Conservation (phyloP, 2,329 filamentous ascomycete species). For the Coleophoma crateriformis region DNA sequence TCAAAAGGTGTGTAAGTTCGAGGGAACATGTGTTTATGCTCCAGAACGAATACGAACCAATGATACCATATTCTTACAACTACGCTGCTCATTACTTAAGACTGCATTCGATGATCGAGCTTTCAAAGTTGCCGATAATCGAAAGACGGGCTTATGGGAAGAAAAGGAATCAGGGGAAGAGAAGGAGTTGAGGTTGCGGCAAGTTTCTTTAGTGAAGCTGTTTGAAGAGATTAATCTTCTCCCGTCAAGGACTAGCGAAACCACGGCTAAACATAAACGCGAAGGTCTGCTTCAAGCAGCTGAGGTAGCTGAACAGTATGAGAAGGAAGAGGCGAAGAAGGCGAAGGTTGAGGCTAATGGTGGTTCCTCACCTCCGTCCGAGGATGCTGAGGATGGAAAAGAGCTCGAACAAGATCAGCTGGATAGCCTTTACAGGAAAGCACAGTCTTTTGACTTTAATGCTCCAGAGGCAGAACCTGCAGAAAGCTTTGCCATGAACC, state of each 20-base stretch:
- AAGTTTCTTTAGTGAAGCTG: slow-evolving; percentile 81
- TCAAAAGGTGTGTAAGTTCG: slow-evolving; percentile 81
- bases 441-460: slow-evolving; percentile 92
- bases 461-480: slow-evolving; percentile 84
- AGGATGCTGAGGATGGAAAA: slow-evolving; percentile 71
- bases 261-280: slow-evolving; percentile 72
- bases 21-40: slow-evolving; percentile 82
- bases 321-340: slow-evolving; percentile 43
- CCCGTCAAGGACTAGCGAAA: slow-evolving; percentile 68
- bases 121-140: slow-evolving; percentile 62
- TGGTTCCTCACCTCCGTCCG: slow-evolving; percentile 42
- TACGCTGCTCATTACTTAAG: slow-evolving; percentile 70
- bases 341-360: slow-evolving; percentile 8
- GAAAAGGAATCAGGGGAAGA: slow-evolving; percentile 83
- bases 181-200: slow-evolving; percentile 73
- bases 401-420: slow-evolving; percentile 95
- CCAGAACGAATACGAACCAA: slow-evolving; percentile 82
- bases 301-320: slow-evolving; percentile 76
- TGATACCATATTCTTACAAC: slow-evolving; percentile 88
- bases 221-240: slow-evolving; percentile 85
- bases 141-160: slow-evolving; percentile 70
- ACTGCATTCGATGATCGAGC: slow-evolving; percentile 64
- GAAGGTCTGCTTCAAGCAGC: slow-evolving; percentile 81
- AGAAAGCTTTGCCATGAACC: slow-evolving; percentile 71
- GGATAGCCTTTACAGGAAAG: slow-evolving; percentile 89